Percentiles rank a stretch among this genome's conserved stretches.
Evolutionary conservation across 495 filamentous ascomycete genomes (phyloP).

Genomic region (Hyaloscypha finlandica): DNA sequence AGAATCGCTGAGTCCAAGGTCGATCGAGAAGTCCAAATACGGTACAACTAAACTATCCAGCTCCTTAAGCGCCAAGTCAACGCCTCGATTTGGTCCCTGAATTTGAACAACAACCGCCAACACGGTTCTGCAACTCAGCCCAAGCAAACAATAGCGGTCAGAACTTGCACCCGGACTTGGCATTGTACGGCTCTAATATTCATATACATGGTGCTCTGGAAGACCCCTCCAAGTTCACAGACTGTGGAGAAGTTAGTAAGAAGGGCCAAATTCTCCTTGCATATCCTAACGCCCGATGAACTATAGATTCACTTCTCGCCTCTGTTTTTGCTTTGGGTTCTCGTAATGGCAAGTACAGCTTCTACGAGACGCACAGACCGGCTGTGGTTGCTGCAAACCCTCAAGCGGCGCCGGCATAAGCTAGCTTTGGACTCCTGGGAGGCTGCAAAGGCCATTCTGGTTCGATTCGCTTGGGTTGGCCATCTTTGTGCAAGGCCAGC

Average conservation of each 20-base stretch:
- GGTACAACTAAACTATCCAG: neutral
- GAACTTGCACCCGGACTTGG: neutral
- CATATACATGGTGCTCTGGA: conserved; percentile 2
- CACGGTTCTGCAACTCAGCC: neutral
- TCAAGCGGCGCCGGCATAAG: neutral
- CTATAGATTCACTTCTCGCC: neutral
- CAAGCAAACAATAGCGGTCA: neutral
- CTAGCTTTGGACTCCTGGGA: neutral
- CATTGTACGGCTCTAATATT: conserved; percentile 2
- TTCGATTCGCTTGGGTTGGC: neutral
- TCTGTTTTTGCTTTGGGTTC: neutral
- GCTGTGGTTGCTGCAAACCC: conserved; percentile 1
- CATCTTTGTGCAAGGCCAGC: neutral
- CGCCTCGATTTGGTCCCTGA: conserved; percentile 7
- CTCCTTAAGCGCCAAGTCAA: conserved; percentile 10
- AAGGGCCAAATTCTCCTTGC: neutral
- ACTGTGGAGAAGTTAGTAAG: neutral
- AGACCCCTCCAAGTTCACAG: neutral
- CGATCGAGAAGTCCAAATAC: neutral
- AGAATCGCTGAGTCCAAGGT: neutral
- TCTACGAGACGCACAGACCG: neutral
- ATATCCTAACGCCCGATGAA: neutral
- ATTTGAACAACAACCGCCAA: neutral
- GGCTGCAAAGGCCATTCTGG: neutral
- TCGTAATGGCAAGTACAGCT: neutral